phyloP scores from a whole-genome alignment of 441 rosid species.

The Jatropha podagrica region DNA sequence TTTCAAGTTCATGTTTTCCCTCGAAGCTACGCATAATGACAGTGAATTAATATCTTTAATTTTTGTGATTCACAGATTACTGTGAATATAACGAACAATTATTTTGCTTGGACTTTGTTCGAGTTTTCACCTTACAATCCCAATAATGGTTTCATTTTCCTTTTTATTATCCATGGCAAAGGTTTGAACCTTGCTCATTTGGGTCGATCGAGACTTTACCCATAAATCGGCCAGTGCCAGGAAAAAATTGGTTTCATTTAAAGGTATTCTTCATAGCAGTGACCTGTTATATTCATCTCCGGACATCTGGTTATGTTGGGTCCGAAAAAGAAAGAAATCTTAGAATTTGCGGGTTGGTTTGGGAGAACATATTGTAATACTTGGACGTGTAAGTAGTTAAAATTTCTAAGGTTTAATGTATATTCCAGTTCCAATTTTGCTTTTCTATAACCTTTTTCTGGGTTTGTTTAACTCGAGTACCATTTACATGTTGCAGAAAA shows the following conservation, averaged over 20 bases:
- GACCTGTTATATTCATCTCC: neutral
- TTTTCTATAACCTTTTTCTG: neutral
- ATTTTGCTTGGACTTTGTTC: neutral
- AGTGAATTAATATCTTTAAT: neutral
- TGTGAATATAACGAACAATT: too few relatives aligned
- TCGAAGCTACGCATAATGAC: neutral
- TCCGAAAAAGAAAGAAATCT: too few relatives aligned
- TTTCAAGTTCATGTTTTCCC: neutral
- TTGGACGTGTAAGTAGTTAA: neutral
- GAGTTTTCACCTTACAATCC: neutral
- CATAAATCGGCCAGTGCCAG: neutral
- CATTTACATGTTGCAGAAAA: neutral
- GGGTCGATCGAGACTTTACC: neutral
- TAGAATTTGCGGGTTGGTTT: neutral
- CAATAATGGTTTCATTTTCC: too few relatives aligned
- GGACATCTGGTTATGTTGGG: too few relatives aligned
- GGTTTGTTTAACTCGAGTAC: neutral
- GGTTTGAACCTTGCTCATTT: too few relatives aligned
- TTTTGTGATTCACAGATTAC: neutral
- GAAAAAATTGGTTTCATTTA: neutral
- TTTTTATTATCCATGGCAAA: too few relatives aligned
- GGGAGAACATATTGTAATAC: neutral
- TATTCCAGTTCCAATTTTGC: neutral
- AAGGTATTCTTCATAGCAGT: neutral
- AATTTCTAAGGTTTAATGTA: neutral